A percentile compares a stretch with the other conserved stretches of the same genome.
Conservation (phyloP, 148 eudicot species). For the Mesembryanthemum crystallinum region DNA sequence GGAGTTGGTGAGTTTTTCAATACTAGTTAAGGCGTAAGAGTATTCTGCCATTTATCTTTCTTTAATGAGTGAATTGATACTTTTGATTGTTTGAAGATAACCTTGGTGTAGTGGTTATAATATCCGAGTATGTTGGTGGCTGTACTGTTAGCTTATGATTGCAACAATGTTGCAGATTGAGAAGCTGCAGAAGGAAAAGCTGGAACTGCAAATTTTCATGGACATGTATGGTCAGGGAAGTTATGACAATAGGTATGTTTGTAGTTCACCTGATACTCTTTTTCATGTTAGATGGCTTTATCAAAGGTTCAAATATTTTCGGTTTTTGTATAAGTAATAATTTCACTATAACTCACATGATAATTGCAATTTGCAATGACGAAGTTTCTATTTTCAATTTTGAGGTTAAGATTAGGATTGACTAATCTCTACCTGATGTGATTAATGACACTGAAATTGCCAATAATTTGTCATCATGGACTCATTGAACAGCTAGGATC, state of each 20-base stretch:
- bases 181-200: slow-evolving; percentile 69
- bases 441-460: not conserved
- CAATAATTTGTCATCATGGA: not conserved
- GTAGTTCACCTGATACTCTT: not conserved
- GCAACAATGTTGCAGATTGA: slow-evolving; percentile 54
- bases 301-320: not conserved
- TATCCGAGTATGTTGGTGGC: not conserved
- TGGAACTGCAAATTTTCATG: slow-evolving; percentile 59
- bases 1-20: slow-evolving; percentile 52
- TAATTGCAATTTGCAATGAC: not conserved
- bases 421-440: not conserved
- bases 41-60: slow-evolving; percentile 2
- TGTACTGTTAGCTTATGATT: slow-evolving; percentile 20
- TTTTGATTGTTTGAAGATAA: slow-evolving; percentile 8
- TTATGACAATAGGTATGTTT: slow-evolving; percentile 68
- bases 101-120: not conserved
- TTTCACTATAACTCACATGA: too few species aligned
- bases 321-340: not conserved
- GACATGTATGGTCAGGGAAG: slow-evolving; percentile 82
- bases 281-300: slow-evolving; percentile 5
- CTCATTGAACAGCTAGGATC: not conserved
- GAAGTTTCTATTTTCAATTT: not conserved
- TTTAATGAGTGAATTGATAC: not conserved
- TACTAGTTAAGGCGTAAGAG: not conserved
- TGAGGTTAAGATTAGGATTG: not conserved